Conservation (phyloP, 1,284 basidiomycete genomes). For the Cutaneotrichosporon sp. region DNA sequence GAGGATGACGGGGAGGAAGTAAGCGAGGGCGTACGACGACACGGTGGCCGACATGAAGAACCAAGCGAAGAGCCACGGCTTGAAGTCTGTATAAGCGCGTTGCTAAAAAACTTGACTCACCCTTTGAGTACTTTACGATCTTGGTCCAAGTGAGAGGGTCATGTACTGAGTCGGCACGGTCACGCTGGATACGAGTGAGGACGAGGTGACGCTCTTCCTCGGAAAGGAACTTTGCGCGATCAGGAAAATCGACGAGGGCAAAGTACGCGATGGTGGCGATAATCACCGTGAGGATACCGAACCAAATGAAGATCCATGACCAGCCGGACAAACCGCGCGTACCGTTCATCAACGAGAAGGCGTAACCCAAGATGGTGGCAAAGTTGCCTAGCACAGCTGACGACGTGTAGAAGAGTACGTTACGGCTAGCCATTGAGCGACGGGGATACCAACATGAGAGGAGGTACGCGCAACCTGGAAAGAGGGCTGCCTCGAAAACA, state of each 20-base stretch:
- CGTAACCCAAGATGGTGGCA: constrained; percentile 14
- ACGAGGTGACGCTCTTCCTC: constrained; percentile 50
- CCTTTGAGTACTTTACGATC: constrained; percentile 28
- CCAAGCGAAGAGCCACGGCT: constrained; percentile 54
- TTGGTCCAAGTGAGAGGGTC: constrained; percentile 54
- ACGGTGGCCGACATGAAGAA: constrained; percentile 44
- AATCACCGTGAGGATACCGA: constrained; percentile 10
- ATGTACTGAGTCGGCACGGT: constrained; percentile 53
- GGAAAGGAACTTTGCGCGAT: constrained; percentile 55
- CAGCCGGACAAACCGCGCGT: constrained; percentile 14
- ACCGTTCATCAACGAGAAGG: constrained; percentile 14
- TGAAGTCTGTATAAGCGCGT: constrained; percentile 37
- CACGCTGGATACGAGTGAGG: constrained; percentile 52
- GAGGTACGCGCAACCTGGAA: constrained; percentile 52
- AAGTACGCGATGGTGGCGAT: constrained; percentile 26
- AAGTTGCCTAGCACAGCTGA: constrained; percentile 21
- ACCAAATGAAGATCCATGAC: constrained; percentile 14
- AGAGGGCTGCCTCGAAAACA: constrained; percentile 48
- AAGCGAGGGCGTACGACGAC: constrained; percentile 32
- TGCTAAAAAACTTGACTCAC: neutral
- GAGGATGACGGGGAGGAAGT: constrained; percentile 55
- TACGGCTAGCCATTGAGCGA: constrained; percentile 48
- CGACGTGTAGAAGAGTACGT: constrained; percentile 11
- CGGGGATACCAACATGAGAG: constrained; percentile 55
- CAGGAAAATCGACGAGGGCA: constrained; percentile 54